Evolutionary conservation across 176 grass and related monocot species (phyloP).

Genomic region (Triticum timopheevii): DNA sequence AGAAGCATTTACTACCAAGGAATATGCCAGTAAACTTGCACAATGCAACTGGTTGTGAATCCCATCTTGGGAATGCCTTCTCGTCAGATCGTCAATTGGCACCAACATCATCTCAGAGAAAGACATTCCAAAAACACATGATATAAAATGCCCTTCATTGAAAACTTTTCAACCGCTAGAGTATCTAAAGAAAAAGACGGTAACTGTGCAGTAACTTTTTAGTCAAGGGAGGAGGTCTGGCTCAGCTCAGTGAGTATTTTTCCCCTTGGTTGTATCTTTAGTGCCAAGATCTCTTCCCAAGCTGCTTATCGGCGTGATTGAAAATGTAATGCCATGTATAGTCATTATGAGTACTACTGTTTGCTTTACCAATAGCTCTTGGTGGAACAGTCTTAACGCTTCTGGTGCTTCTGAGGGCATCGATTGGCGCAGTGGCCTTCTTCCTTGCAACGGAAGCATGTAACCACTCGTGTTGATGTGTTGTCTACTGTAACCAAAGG

Average conservation of each 20-base stretch:
- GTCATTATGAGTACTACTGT: not conserved
- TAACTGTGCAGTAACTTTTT: not conserved
- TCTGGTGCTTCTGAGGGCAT: not conserved
- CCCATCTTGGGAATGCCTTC: not conserved
- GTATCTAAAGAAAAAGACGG: not conserved
- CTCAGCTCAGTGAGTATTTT: not conserved
- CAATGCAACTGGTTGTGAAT: not conserved
- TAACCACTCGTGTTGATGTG: not conserved
- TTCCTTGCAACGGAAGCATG: not conserved
- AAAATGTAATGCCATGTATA: not conserved
- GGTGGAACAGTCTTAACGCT: not conserved
- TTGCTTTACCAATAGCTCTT: not conserved
- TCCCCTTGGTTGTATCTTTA: not conserved
- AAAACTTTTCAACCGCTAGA: not conserved
- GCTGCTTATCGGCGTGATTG: not conserved
- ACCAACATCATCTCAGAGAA: not conserved
- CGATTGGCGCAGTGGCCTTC: not conserved
- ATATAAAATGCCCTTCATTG: not conserved
- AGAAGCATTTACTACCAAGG: not conserved
- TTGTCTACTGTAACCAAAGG: not conserved
- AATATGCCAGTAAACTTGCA: not conserved
- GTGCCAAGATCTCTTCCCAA: not conserved
- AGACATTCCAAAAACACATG: not conserved
- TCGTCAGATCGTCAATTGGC: not conserved
- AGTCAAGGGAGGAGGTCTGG: slow-evolving; percentile 4